Evolutionary conservation across 2,329 filamentous ascomycete genomes (phyloP), one percentile per base, ranked within the genome.

Genomic region (Neurospora crassa): DNA sequence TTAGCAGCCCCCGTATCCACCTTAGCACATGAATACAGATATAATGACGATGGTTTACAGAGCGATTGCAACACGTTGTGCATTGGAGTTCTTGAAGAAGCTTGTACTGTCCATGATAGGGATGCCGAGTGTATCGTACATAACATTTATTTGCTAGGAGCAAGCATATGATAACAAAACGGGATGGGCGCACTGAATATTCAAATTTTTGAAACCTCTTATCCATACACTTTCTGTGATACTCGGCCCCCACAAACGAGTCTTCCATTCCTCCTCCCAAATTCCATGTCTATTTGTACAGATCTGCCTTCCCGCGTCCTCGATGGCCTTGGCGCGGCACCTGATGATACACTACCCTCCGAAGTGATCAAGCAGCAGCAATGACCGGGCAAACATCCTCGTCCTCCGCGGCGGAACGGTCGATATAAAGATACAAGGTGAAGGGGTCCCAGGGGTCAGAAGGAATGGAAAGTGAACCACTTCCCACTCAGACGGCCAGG

Each of bases 61-160:
- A 34, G 29, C 53, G 53, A 8, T n/a, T 34, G 53, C 53, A 16
- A 63, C 18, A 16, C 8, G 40, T 69, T 34, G 75, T 75, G 71
- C 80, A 79, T 77, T 83, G 81, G 10, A 69, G 67, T 42, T 72
- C 16, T 14, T 18, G 7, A 18, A 63, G 53, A 34, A 63, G 53
- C 53, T 11, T 34, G 53, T 69, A 70, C 24, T n/a, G 34, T n/a
- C 18, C 12, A 18, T 69, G 24, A 24, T 40, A 40, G 12, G 43
- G 43, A 59, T 40, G 34, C 16, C n/a, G 68, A 40, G 7, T 24
- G 43, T 63, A 69, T 69, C 59, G 34, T 69, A 63, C 68, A 59
- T 40, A 63, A 37, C 7, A 29, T n/a, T 8, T 37, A 18, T 24
- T 63, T n/a, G 8, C 24, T 34, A 63, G 12, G 20, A 3, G 29